Evolutionary conservation across 805 yeast genomes (phyloP).

Genomic region (Hanseniaspora pseudoguilliermondii): DNA sequence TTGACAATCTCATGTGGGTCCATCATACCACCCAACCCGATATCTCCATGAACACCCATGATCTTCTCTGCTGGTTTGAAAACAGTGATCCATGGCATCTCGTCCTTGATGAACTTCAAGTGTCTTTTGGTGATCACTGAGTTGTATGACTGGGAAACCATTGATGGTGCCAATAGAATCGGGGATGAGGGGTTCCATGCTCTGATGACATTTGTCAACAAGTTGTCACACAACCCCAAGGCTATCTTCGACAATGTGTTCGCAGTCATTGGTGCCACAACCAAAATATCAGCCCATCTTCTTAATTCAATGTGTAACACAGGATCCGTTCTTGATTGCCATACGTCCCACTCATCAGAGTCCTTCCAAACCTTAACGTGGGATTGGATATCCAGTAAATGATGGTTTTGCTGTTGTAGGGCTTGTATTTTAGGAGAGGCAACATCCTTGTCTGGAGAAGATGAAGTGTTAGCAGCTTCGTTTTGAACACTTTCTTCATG

Average conservation of each 20-base stretch:
- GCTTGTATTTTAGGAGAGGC: not conserved
- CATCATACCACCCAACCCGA: slow-evolving; percentile 99
- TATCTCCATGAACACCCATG: slow-evolving; percentile 84
- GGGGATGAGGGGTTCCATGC: slow-evolving; percentile 95
- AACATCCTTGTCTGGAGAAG: slow-evolving; percentile 19
- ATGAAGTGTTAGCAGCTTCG: not conserved
- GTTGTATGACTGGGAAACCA: slow-evolving; percentile 86
- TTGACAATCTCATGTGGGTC: slow-evolving; percentile 93
- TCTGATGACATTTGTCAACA: slow-evolving; percentile 76
- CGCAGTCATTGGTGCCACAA: slow-evolving; percentile 91
- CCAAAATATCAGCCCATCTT: slow-evolving; percentile 89
- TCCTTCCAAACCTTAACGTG: slow-evolving; percentile 85
- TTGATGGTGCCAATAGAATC: slow-evolving; percentile 82
- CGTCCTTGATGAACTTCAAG: slow-evolving; percentile 60
- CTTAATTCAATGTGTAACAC: slow-evolving; percentile 88
- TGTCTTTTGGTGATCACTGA: slow-evolving; percentile 81
- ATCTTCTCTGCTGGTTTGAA: slow-evolving; percentile 91
- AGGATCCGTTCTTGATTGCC: slow-evolving; percentile 75
- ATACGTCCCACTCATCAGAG: slow-evolving; percentile 85
- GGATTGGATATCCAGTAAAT: slow-evolving; percentile 38
- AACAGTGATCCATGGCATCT: slow-evolving; percentile 92
- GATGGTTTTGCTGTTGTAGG: slow-evolving; percentile 28
- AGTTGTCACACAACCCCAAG: slow-evolving; percentile 82
- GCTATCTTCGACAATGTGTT: slow-evolving; percentile 84
- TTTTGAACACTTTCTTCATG: not conserved